Evolutionary conservation across 1,139 yeast species (phyloP), one percentile per base, ranked within the genome.

Genomic region (Taphrina deformans): DNA sequence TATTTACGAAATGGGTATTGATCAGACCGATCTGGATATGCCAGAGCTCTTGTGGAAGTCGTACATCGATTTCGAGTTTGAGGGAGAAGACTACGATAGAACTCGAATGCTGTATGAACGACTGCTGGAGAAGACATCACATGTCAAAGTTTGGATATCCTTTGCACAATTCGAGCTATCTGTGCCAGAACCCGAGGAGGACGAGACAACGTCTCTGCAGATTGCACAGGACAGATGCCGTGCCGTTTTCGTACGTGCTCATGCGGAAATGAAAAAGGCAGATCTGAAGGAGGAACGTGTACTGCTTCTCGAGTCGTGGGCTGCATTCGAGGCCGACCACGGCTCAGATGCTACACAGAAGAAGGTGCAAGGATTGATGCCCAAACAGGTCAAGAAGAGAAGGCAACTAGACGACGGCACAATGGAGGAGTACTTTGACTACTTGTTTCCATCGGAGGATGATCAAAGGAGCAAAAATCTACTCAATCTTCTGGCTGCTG

Each of bases 391-490:
- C 18, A 84, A 80, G 70, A 81, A 80, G 70, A 78, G 82, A 44
- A 77, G 78, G 55, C 74, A 74, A 7, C 75, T 76, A 40, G 82
- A 75, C 3, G 80, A 79, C 67, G 86, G 85, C 0, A 74, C 77
- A 6, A 80, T 82, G 65, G 82, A 82, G 69, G 92, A 87, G 61
- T 69, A 68, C 40, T 48, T 55, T 29, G 92, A 85, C 67, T 88
- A 86, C 74, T 77, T 83, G 2, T 90, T 88, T 73, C 91, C 95
- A 0, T 86, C 83, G 62, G 88, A 85, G 69, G 77, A 76, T 62
- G 66, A 53, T 18, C 60, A 46, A 16, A 46, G 48, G 64, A 53
- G 59, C 33, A 46, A 48, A 41, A 65, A 65, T n/a, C 46, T 66
- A 62, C 60, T 60, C 46, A 63, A 35, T 21, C 26, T 66, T 33